Evolutionary conservation across 805 yeast genomes (phyloP), one percentile per base, ranked within the genome.

Genomic region (Pichia scutulata): DNA sequence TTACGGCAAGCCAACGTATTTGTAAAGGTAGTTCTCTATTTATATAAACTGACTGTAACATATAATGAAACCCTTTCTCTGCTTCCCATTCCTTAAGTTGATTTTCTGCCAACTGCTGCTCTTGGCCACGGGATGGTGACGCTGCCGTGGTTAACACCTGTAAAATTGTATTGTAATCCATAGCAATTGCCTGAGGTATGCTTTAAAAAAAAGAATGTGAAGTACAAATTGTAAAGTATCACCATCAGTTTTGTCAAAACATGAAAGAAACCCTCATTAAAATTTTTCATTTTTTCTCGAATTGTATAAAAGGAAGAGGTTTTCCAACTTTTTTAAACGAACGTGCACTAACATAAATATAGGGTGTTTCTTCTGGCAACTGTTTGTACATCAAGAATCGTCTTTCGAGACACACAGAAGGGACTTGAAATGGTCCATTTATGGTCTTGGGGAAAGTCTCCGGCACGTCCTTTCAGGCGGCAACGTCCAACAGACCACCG

Each of bases 1-100:
- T 92, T 1, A 89, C 75, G 0, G 96, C 89, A 24, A 90, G 70
- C 96, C 96, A 89, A 59, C 98, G 72, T 8, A 81, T 70, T 52
- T 85, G 86, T 28, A 84, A 66, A 0, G 89, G 76, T 18, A 78
- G 58, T 0, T 80, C 73, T 3, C 72, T 61, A 54, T 86, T 83
- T 49, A 80, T 69, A 63, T 87, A 90, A 0, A 81, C 73, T 6
- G 78, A 66, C 60, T 77, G 69, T 4, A 69, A 54, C 9, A 62
- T 46, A 44, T 52, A 65, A 48, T 64, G 67, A 43, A 56, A 67
- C 4, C 68, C 69, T 37, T 80, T 77, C 21, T 69, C 70, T 0
- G 66, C 60, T 57, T 86, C 89, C 96, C 95, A 89, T 7, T 59
- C 66, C 54, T 81, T 79, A 49, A 89, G 68, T 63, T 81, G 86